These are phyloP conservation scores for Hymenoscyphus albidus DNA, from an alignment of 2,329 filamentous ascomycete species.

Conservation along the genomic window DNA sequence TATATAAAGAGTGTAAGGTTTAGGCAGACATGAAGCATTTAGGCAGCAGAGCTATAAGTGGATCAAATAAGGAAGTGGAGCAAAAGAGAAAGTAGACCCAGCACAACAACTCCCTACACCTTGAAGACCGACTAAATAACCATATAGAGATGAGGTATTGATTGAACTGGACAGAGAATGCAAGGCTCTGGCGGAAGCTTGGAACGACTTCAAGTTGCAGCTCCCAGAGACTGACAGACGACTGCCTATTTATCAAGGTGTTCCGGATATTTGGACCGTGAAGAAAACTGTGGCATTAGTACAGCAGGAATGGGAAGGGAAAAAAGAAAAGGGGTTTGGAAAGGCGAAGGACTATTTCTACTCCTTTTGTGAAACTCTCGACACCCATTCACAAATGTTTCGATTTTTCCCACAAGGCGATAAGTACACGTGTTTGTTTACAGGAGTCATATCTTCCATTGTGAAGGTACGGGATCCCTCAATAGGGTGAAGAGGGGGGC, in stretches of 20 bases:
- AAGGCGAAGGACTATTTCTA: conserved; percentile 1
- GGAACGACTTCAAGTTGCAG: not conserved
- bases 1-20: too few species aligned
- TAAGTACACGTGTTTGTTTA: not conserved
- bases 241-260: not conserved
- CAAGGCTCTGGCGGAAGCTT: not conserved
- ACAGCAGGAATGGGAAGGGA: not conserved
- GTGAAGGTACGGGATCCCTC: not conserved
- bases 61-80: too few species aligned
- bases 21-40: too few species aligned
- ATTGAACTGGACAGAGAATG: not conserved
- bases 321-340: conserved; percentile 1
- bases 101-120: not conserved
- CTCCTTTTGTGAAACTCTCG: not conserved
- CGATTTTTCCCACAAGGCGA: not conserved
- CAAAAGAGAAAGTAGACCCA: too few species aligned
- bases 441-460: conserved; percentile 5
- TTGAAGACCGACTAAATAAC: not conserved
- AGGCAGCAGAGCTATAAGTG: too few species aligned
- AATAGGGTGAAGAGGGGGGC: not conserved
- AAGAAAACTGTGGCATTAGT: not conserved
- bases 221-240: not conserved
- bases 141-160: not conserved
- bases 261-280: conserved; percentile 3
- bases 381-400: conserved; percentile 3